A percentile compares a stretch with the other conserved stretches of the same genome.
phyloP scores from a whole-genome alignment of 768 basidiomycete genomes.

The Rhizopogon vesiculosus region DNA sequence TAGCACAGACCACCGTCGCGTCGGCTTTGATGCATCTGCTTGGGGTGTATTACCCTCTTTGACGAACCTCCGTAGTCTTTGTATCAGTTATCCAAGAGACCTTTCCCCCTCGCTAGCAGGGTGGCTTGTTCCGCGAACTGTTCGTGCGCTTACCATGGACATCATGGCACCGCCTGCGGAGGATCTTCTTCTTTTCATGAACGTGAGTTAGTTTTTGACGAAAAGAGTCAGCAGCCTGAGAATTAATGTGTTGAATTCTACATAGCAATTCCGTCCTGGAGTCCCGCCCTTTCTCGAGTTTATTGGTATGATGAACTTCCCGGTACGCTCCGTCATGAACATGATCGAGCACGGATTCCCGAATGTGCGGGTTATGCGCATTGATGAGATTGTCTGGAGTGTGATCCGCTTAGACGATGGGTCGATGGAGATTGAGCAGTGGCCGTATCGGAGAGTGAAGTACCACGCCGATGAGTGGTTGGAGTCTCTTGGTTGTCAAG shows the following conservation, averaged over 20 bases:
- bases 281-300: constrained; percentile 50
- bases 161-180: constrained; percentile 28
- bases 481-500: constrained; percentile 59
- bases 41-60: constrained; percentile 70
- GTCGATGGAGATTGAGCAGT: constrained; percentile 43
- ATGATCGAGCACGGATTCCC: constrained; percentile 60
- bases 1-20: constrained; percentile 38
- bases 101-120: constrained; percentile 57
- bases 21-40: constrained; percentile 64
- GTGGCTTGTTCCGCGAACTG: constrained; percentile 60
- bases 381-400: constrained; percentile 53
- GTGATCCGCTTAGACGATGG: constrained; percentile 33
- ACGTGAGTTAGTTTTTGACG: constrained; percentile 24
- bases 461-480: constrained; percentile 59
- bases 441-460: constrained; percentile 47
- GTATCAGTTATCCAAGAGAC: constrained; percentile 61
- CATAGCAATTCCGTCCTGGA: constrained; percentile 57
- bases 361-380: constrained; percentile 49
- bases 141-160: constrained; percentile 45
- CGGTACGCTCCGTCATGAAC: constrained; percentile 31
- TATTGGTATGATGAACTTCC: constrained; percentile 49
- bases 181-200: constrained; percentile 39
- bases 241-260: background rate
- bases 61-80: constrained; percentile 44
- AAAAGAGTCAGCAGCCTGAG: background rate